Evolutionary conservation across 352 stramenopile species (phyloP).

Genomic region (Discostella stelligera): DNA sequence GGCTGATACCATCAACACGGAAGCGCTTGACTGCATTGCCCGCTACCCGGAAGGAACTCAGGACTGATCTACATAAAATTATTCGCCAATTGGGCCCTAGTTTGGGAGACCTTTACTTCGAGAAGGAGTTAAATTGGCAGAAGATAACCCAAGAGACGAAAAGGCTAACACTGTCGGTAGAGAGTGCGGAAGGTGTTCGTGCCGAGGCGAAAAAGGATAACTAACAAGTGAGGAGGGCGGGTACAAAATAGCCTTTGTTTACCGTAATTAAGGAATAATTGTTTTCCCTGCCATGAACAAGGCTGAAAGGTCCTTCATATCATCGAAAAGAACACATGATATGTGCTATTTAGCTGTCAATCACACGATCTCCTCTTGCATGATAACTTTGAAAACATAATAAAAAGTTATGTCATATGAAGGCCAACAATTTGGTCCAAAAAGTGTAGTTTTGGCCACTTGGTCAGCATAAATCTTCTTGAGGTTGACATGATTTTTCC

Average conservation of each 20-base stretch:
- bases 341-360: neutral
- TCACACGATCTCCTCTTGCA: neutral
- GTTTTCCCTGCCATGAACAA: neutral
- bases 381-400: neutral
- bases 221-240: neutral
- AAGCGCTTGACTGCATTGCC: constrained; percentile 63
- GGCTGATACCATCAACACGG: constrained; percentile 76
- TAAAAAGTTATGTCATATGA: neutral
- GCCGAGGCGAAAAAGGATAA: constrained; percentile 12
- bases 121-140: constrained; percentile 76
- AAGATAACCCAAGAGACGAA: constrained; percentile 54
- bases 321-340: neutral
- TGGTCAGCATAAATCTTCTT: neutral
- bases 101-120: constrained; percentile 78
- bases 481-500: neutral
- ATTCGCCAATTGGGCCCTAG: constrained; percentile 68
- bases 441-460: neutral
- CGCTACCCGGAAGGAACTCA: constrained; percentile 52
- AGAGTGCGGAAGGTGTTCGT: neutral
- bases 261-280: neutral
- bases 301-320: neutral
- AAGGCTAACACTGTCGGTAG: constrained; percentile 10
- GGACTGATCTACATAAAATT: constrained; percentile 70
- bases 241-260: neutral
- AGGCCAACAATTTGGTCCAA: neutral